Percentiles rank a stretch among this genome's conserved stretches.
Evolutionary conservation across 306 rosid species (phyloP).

Genomic region (Oxytropis ochrocephala): DNA sequence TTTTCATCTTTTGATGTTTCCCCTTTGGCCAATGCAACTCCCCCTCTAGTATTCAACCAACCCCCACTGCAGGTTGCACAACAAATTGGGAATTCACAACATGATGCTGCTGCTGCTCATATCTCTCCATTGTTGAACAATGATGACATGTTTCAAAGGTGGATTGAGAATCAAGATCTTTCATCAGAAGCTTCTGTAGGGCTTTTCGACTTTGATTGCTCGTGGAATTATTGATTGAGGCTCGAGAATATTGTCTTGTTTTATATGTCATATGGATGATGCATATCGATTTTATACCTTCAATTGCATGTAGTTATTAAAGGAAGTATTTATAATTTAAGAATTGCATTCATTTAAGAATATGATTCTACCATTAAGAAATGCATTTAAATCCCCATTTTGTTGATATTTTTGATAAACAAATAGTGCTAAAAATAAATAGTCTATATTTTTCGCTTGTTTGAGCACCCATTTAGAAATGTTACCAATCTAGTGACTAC

Average conservation of each 20-base stretch:
- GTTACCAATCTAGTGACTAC: no score
- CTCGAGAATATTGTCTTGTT: background rate
- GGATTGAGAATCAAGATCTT: slow-evolving; percentile 30
- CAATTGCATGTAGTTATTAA: background rate
- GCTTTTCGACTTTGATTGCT: slow-evolving; percentile 25
- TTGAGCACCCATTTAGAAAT: no score
- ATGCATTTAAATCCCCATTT: background rate
- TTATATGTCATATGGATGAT: background rate
- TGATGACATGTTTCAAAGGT: slow-evolving; percentile 24
- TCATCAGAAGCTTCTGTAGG: slow-evolving; percentile 34
- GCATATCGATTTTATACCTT: slow-evolving; percentile 5
- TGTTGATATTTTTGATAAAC: background rate
- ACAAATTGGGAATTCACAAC: background rate
- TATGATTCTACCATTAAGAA: no score
- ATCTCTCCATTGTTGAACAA: slow-evolving; percentile 25
- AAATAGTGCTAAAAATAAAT: no score
- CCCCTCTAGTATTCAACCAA: background rate
- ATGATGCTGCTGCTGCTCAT: slow-evolving; percentile 16
- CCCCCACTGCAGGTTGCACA: background rate
- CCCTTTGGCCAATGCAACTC: background rate
- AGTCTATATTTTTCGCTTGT: no score
- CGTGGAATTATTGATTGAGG: slow-evolving; percentile 46
- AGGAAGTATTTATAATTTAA: background rate
- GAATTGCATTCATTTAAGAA: background rate
- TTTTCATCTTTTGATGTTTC: background rate